Percentiles rank a stretch among this genome's conserved stretches.
phyloP scores from a whole-genome alignment of 2,329 filamentous ascomycete species.

The Rhinocladiella similis region DNA sequence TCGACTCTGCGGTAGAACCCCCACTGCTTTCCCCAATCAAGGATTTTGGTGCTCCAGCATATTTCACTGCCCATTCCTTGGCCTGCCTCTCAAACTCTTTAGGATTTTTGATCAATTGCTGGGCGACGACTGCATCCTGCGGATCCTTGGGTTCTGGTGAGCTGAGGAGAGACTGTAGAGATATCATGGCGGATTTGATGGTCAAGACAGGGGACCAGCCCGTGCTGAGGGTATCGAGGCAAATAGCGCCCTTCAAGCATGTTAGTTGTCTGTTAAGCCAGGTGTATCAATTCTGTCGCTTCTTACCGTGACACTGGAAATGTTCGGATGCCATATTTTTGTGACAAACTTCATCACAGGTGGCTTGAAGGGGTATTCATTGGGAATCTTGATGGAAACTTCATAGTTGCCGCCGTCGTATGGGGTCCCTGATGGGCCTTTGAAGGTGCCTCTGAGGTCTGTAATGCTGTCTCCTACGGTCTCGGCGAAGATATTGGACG shows the following conservation, averaged over 20 bases:
- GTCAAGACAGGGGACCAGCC: conserved; percentile 97
- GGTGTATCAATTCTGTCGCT: conserved; percentile 20
- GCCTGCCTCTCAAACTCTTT: conserved; percentile 78
- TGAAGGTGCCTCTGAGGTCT: conserved; percentile 79
- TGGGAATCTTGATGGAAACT: conserved; percentile 84
- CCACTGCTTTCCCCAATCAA: conserved; percentile 56
- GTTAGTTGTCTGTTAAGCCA: conserved; percentile 7
- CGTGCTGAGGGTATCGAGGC: conserved; percentile 83
- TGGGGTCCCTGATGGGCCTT: conserved; percentile 85
- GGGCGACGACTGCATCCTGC: conserved; percentile 92
- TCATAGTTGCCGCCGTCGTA: conserved; percentile 83
- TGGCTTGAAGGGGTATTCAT: conserved; percentile 89
- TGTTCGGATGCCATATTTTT: conserved; percentile 95
- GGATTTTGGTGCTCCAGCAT: conserved; percentile 72
- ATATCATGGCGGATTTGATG: conserved; percentile 92
- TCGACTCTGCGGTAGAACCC: conserved; percentile 53
- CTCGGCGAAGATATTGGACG: conserved; percentile 73
- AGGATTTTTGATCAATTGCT: conserved; percentile 79
- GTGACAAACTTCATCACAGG: conserved; percentile 90
- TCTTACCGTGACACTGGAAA: conserved; percentile 86
- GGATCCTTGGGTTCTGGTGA: conserved; percentile 94
- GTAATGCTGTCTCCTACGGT: conserved; percentile 69
- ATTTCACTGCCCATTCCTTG: conserved; percentile 83
- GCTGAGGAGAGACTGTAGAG: conserved; percentile 87
- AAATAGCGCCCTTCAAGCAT: conserved; percentile 78